phyloP scores from a whole-genome alignment of 176 grass and related monocot species.

The Lolium multiflorum region DNA sequence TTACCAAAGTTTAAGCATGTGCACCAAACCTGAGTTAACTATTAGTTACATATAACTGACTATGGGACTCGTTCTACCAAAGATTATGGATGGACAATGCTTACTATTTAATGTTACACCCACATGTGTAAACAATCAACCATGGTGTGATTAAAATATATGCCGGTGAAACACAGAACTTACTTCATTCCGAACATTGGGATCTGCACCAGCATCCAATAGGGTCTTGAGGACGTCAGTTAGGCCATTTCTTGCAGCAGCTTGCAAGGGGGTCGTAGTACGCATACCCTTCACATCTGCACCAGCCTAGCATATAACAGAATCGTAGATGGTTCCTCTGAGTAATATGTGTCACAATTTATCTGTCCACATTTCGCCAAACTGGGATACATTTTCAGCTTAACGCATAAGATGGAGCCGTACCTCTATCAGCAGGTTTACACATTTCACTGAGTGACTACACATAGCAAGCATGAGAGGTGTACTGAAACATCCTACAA shows the following conservation, averaged over 20 bases:
- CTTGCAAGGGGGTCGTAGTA: not conserved
- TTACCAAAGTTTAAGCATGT: not conserved
- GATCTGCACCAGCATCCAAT: conserved; percentile 5
- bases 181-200: not conserved
- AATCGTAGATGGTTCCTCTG: not conserved
- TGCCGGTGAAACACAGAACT: not conserved
- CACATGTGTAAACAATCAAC: not conserved
- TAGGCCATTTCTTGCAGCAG: not conserved
- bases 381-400: not conserved
- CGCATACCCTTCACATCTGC: not conserved
- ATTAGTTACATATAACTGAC: not conserved
- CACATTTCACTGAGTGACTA: conserved; percentile 9
- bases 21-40: not conserved
- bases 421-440: not conserved
- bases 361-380: not conserved
- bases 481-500: not conserved
- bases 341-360: not conserved
- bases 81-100: not conserved
- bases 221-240: not conserved
- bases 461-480: not conserved
- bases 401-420: not conserved
- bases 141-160: not conserved
- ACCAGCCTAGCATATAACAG: not conserved
- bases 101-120: not conserved
- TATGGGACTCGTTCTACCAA: not conserved